A percentile compares a stretch with the other conserved stretches of the same genome.
Conservation (phyloP, 2,329 filamentous ascomycete genomes). For the Fusarium sp. region DNA sequence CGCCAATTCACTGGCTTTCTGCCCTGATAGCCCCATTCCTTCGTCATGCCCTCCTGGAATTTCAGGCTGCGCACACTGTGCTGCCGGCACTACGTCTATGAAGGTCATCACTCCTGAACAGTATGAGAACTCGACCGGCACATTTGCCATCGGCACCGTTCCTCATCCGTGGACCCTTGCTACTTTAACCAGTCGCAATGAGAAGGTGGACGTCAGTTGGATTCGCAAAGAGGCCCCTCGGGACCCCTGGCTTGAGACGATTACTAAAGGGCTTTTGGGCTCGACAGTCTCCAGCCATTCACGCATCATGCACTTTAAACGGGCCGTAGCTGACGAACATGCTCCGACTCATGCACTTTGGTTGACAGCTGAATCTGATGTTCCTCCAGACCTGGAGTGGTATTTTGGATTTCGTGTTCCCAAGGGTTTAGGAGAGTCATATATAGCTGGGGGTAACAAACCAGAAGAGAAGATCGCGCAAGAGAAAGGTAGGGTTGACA, state of each 20-base stretch:
- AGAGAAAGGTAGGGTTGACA: slow-evolving; percentile 50
- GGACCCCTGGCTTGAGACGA: slow-evolving; percentile 81
- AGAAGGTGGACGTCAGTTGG: slow-evolving; percentile 72
- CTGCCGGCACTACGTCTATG: slow-evolving; percentile 70
- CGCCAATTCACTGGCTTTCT: slow-evolving; percentile 80
- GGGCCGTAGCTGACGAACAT: slow-evolving; percentile 79
- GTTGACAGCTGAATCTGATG: slow-evolving; percentile 77
- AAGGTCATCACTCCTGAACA: slow-evolving; percentile 74
- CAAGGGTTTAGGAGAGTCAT: slow-evolving; percentile 58
- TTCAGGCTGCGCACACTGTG: slow-evolving; percentile 79
- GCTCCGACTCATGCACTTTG: slow-evolving; percentile 78
- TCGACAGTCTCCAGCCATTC: slow-evolving; percentile 69
- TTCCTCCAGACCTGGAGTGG: slow-evolving; percentile 85
- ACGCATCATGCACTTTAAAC: slow-evolving; percentile 82
- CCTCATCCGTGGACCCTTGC: slow-evolving; percentile 92
- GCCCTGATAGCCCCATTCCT: slow-evolving; percentile 79
- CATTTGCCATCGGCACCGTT: slow-evolving; percentile 88
- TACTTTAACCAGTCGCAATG: slow-evolving; percentile 73
- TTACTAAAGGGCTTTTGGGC: slow-evolving; percentile 78
- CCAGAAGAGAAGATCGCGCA: slow-evolving; percentile 30
- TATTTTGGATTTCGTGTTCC: slow-evolving; percentile 89
- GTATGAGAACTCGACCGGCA: slow-evolving; percentile 77
- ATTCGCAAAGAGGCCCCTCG: slow-evolving; percentile 77
- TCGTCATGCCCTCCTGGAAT: slow-evolving; percentile 87
- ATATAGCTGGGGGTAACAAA: slow-evolving; percentile 51